These are phyloP conservation scores for Vigna unguiculata DNA, from an alignment of 306 rosid genomes.

Conservation along the genomic window DNA sequence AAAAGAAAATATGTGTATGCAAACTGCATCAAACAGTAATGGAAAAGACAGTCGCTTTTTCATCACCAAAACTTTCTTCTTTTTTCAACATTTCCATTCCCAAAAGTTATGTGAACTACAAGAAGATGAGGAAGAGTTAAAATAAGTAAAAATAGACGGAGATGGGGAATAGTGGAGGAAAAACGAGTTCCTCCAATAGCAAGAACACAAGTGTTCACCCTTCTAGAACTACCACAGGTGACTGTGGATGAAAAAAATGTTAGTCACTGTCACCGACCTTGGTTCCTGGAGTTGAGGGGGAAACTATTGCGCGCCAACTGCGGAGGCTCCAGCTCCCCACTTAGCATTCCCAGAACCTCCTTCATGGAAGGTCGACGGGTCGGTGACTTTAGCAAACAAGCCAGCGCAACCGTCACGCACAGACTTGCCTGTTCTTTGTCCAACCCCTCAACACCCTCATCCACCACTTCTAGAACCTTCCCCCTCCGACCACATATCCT, in stretches of 20 bases:
- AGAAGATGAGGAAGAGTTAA: slow-evolving; percentile 27
- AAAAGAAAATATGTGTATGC: slow-evolving; percentile 26
- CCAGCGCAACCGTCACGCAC: slow-evolving; percentile 76
- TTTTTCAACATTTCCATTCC: neutral
- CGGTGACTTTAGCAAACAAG: slow-evolving; percentile 73
- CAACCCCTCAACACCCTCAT: slow-evolving; percentile 53
- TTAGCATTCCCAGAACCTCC: slow-evolving; percentile 76
- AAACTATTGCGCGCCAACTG: neutral
- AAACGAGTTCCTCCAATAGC: neutral
- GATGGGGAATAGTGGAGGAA: too few relatives aligned
- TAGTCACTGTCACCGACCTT: neutral
- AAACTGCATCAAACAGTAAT: slow-evolving; percentile 38
- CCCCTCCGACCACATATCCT: slow-evolving; percentile 77
- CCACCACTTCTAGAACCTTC: slow-evolving; percentile 76
- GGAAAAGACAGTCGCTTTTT: neutral
- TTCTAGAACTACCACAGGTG: too few relatives aligned
- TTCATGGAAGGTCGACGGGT: slow-evolving; percentile 84
- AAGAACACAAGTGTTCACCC: neutral
- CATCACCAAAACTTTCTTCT: neutral
- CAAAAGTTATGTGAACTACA: slow-evolving; percentile 17
- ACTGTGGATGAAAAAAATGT: too few relatives aligned
- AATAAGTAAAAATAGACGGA: neutral
- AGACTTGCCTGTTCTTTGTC: slow-evolving; percentile 72
- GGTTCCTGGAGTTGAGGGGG: neutral
- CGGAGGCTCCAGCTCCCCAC: slow-evolving; percentile 54